Base-by-base conservation (phyloP, 75 land plant genomes). In the Isoetes taiwanensis region DNA sequence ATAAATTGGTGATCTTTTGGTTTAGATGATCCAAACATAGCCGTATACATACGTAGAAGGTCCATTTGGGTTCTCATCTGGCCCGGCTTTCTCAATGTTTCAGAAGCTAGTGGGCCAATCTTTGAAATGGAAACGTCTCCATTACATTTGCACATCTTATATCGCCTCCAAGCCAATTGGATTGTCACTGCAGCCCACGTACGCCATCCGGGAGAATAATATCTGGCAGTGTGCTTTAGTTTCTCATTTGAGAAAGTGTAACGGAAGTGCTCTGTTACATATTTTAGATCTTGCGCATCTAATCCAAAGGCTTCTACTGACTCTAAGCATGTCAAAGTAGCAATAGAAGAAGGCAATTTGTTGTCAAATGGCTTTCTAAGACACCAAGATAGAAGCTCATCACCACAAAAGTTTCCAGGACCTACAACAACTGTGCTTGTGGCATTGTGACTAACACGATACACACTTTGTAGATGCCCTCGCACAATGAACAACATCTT, bases 131-230 rank as follows among this genome's bases (percentile, higher is more conserved):
- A 29, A 29, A 46, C 28, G 52, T 26, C 12, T 14, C 1, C 20
- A 29, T 29, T 29, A 46, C 52, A 16, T 46, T 27, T 71, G 32
- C 84, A 76, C 16, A 32, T 43, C 59, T 70, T 73, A 63, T 74
- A 64, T 0, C 79, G 67, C 1, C 86, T 72, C 97, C 97, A 90
- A 10, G 86, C 91, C 0, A 90, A 48, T 52, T 90, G 97, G 23
- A 90, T 73, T 40, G 79, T 90, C 2, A 90, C 90, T 3, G 84
- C 90, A 0, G 82, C 97, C 97, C 97, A 90, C n/a, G 86, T 85
- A 14, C 86, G 57, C 97, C 97, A 90, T 23, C 80, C 80, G 1
- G 86, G 79, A 0, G 97, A 90, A 63, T 85, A 80, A 61, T 68
- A 82, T 58, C 93, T 43, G 19, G 78, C 76, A 5, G 76, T 85